Evolutionary conservation across 2,329 filamentous ascomycete species (phyloP), one percentile per base, ranked within the genome.

Genomic region (Sarocladium kiliense): DNA sequence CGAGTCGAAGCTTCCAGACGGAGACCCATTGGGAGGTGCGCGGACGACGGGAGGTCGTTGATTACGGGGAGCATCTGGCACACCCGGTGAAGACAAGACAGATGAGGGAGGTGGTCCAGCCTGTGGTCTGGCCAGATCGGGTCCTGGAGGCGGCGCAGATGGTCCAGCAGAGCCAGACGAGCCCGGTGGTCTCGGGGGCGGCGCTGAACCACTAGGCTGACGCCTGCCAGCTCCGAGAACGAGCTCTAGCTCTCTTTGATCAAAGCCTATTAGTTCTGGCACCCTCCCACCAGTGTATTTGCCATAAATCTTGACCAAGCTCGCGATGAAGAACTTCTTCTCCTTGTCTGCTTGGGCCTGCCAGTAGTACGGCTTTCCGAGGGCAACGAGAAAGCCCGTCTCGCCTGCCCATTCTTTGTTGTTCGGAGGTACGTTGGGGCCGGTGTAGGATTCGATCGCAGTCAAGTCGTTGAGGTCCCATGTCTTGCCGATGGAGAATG

Each of bases 291-390:
- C 89, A 1, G 94, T 97, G 68, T 97, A 99, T 72, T 97, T 99
- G 64, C 86, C 86, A 69, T 89, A 99, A 61, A 99, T 97, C 72
- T 97, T 99, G 66, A 97, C 85, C 62, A 97, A 74, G 70, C 92
- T 97, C 32, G 89, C 91, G 65, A 99, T 94, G 71, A 99, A 99
- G 74, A 97, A 97, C 68, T 96, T 93, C 77, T 97, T 97, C 73
- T 99, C 94, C 74, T 97, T 97, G 54, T 89, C 82, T 1, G 90
- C 94, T 60, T 91, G 86, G 32, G 94, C 91, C 70, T 96, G 85
- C 94, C 94, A 99, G 70, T 94, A 99, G 72, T 99, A 99, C 0
- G 91, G 89, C 70, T 99, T 99, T 25, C 88, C 87, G 26, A 99
- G 82, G 1, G 87, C 94, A 53, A 97, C 90, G 25, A 88, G 77